Conservation (phyloP, 2,329 filamentous ascomycete species). For the Lasiodiplodia theobromae region DNA sequence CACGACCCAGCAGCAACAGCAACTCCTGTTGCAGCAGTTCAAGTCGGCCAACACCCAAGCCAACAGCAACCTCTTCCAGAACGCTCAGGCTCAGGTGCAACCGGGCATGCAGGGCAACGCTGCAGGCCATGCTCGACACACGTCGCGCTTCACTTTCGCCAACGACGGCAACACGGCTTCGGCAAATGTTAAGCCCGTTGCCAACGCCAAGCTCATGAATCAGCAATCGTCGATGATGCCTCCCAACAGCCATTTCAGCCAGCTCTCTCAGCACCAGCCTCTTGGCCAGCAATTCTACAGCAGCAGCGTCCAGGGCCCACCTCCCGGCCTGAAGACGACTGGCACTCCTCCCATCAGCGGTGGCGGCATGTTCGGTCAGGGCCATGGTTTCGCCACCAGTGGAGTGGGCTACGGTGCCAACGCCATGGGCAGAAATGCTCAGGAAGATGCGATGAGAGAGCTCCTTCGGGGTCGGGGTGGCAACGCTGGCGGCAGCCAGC, state of each 20-base stretch:
- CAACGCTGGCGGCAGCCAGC: slow-evolving; percentile 69
- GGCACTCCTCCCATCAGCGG: slow-evolving; percentile 86
- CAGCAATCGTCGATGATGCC: slow-evolving; percentile 89
- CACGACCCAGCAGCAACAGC: slow-evolving; percentile 79
- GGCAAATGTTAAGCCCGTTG: slow-evolving; percentile 75
- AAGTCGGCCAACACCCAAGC: slow-evolving; percentile 60
- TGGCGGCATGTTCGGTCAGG: slow-evolving; percentile 87
- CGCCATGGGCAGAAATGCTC: slow-evolving; percentile 73
- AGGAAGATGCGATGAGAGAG: slow-evolving; percentile 80
- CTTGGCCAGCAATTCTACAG: slow-evolving; percentile 77
- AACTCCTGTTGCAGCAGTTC: slow-evolving; percentile 68
- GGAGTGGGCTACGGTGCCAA: slow-evolving; percentile 67
- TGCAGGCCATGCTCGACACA: slow-evolving; percentile 78
- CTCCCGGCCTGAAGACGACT: slow-evolving; percentile 92
- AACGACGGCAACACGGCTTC: slow-evolving; percentile 71
- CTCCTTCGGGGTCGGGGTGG: slow-evolving; percentile 72
- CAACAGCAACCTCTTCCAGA: slow-evolving; percentile 58
- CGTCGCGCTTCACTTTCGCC: slow-evolving; percentile 86
- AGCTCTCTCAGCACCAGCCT: slow-evolving; percentile 60
- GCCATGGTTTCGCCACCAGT: slow-evolving; percentile 78
- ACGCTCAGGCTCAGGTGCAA: slow-evolving; percentile 53
- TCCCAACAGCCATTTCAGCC: slow-evolving; percentile 57
- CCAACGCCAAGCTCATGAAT: slow-evolving; percentile 80
- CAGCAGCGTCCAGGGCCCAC: slow-evolving; percentile 87
- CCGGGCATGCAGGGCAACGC: slow-evolving; percentile 61